A percentile compares a stretch with the other conserved stretches of the same genome.
Evolutionary conservation across 2,329 filamentous ascomycete species (phyloP).

Genomic region (Neopestalotiopsis clavispora): DNA sequence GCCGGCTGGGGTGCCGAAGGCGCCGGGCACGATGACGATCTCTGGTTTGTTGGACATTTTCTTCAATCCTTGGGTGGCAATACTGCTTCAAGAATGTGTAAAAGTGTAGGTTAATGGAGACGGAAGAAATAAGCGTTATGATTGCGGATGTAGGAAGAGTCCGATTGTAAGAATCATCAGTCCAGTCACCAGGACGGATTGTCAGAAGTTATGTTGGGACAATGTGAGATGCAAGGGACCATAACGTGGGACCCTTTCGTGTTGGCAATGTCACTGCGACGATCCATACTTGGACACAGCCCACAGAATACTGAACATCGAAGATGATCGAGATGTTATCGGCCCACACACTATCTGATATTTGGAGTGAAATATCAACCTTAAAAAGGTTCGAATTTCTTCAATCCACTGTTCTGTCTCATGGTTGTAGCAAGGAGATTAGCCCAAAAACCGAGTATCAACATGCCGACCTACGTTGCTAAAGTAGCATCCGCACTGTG

Average conservation of each 20-base stretch:
- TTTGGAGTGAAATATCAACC: background rate
- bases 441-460: background rate
- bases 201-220: too few species aligned
- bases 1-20: slow-evolving; percentile 26
- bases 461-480: too few species aligned
- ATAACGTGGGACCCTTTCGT: too few species aligned
- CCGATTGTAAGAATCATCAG: too few species aligned
- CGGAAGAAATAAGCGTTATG: background rate
- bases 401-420: background rate
- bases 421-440: background rate
- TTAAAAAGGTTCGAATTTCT: background rate
- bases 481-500: background rate
- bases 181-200: too few species aligned
- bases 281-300: too few species aligned
- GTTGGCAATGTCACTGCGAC: too few species aligned
- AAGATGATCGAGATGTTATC: slow-evolving; percentile 4
- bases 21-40: slow-evolving; percentile 27
- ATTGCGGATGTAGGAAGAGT: too few species aligned
- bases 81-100: background rate
- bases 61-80: background rate
- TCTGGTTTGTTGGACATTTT: slow-evolving; percentile 22
- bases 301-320: background rate
- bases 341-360: background rate
- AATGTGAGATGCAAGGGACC: too few species aligned
- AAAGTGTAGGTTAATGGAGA: background rate